phyloP scores from a whole-genome alignment of 495 filamentous ascomycete species.

The Pyrenula aspistea region DNA sequence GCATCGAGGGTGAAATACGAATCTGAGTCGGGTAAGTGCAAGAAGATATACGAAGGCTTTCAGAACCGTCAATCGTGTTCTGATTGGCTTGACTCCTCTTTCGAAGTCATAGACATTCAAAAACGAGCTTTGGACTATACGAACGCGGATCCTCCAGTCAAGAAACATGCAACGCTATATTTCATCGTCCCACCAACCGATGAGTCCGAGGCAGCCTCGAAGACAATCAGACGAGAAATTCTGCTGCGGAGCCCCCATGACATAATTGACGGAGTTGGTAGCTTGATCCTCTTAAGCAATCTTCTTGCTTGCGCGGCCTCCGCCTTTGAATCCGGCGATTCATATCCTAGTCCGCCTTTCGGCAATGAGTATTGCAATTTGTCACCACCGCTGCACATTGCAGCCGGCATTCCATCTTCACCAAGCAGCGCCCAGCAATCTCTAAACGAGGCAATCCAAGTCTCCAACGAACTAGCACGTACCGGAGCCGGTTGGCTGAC shows the following conservation, averaged over 20 bases:
- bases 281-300: too few species aligned
- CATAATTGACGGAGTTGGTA: conserved; percentile 38
- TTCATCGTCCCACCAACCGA: conserved; percentile 15
- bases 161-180: conserved; percentile 22
- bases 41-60: conserved; percentile 24
- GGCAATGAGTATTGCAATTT: too few species aligned
- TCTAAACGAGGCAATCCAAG: too few species aligned
- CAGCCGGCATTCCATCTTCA: too few species aligned
- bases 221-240: conserved; percentile 15
- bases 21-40: conserved; percentile 12
- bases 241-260: conserved; percentile 33
- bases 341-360: too few species aligned
- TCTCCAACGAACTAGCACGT: too few species aligned
- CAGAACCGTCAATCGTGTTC: conserved; percentile 5
- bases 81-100: conserved; percentile 25
- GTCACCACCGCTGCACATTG: too few species aligned
- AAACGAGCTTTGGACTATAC: conserved; percentile 24
- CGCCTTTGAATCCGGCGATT: too few species aligned
- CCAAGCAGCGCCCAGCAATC: too few species aligned
- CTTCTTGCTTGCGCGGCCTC: too few species aligned
- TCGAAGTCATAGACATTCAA: conserved; percentile 16
- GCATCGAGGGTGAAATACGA: conserved; percentile 23
- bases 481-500: too few species aligned
- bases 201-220: background rate
- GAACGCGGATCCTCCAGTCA: conserved; percentile 26